These are phyloP conservation scores for Wickerhamiella dianesei DNA, from an alignment of 805 yeast genomes.

Conservation along the genomic window DNA sequence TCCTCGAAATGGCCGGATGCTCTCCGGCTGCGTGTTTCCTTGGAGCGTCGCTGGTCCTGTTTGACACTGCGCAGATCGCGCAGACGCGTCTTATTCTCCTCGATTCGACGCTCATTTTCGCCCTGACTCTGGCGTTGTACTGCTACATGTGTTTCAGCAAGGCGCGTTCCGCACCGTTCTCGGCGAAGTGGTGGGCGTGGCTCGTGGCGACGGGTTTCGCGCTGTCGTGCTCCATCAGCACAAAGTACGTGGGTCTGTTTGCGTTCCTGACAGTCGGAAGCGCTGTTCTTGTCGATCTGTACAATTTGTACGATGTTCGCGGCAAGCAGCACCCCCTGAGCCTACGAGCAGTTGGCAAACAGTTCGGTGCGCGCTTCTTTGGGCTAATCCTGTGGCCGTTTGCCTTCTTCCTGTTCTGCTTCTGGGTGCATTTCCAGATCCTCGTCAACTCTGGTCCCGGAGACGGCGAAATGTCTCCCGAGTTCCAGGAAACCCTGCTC, in stretches of 20 bases:
- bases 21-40: slow-evolving; percentile 63
- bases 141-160: slow-evolving; percentile 61
- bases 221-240: slow-evolving; percentile 83
- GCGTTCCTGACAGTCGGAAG: slow-evolving; percentile 80
- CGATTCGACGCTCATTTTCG: slow-evolving; percentile 82
- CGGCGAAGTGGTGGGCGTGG: slow-evolving; percentile 91
- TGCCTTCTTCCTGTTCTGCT: slow-evolving; percentile 51
- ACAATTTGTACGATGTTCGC: slow-evolving; percentile 41
- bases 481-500: slow-evolving; percentile 75
- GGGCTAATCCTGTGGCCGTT: slow-evolving; percentile 62
- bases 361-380: slow-evolving; percentile 60
- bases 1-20: slow-evolving; percentile 64
- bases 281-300: slow-evolving; percentile 70
- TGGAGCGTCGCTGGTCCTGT: slow-evolving; percentile 46
- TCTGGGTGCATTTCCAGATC: slow-evolving; percentile 67
- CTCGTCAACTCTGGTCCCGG: slow-evolving; percentile 81
- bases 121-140: slow-evolving; percentile 72
- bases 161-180: slow-evolving; percentile 46
- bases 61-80: slow-evolving; percentile 73
- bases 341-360: slow-evolving; percentile 28
- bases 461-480: slow-evolving; percentile 77
- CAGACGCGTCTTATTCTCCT: slow-evolving; percentile 79
- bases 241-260: slow-evolving; percentile 93
- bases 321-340: slow-evolving; percentile 36
- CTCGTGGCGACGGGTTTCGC: slow-evolving; percentile 66